A percentile compares a stretch with the other conserved stretches of the same genome.
Conservation (phyloP, 1,284 basidiomycete genomes). For the Peniophora sp. region DNA sequence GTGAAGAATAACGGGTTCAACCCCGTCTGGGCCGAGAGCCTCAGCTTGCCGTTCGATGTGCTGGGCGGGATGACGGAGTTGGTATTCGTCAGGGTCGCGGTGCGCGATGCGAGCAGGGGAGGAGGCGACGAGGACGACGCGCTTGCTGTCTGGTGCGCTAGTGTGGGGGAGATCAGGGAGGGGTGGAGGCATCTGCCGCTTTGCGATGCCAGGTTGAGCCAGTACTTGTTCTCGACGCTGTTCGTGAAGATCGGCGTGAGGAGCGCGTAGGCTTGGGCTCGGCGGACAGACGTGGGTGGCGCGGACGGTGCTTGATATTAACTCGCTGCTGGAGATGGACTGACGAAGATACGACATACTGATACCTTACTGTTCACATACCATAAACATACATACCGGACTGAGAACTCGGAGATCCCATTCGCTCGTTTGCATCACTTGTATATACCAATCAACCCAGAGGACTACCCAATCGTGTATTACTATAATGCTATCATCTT, state of each 20-base stretch:
- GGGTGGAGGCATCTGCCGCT: conserved; percentile 86
- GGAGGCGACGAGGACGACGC: conserved; percentile 47
- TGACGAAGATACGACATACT: too few relatives aligned
- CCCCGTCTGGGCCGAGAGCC: conserved; percentile 75
- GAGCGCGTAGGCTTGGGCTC: conserved; percentile 22
- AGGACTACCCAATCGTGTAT: too few relatives aligned
- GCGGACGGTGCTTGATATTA: too few relatives aligned
- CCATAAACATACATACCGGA: too few relatives aligned
- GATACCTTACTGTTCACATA: too few relatives aligned
- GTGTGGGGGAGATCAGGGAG: conserved; percentile 57
- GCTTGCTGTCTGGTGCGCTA: conserved; percentile 65
- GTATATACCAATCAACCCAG: too few relatives aligned
- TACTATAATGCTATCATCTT: too few relatives aligned
- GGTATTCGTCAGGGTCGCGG: conserved; percentile 74
- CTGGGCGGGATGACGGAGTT: conserved; percentile 75
- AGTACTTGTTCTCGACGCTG: conserved; percentile 83
- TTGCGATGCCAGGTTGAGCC: conserved; percentile 74
- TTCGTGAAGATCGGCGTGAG: conserved; percentile 60
- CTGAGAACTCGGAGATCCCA: too few relatives aligned
- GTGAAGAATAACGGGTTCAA: conserved; percentile 87
- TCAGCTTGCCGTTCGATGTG: conserved; percentile 67
- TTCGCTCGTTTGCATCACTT: too few relatives aligned
- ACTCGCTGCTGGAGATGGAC: too few relatives aligned
- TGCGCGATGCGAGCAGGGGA: conserved; percentile 52
- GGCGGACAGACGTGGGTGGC: too few relatives aligned